Evolutionary conservation across 2,329 filamentous ascomycete species (phyloP).

Genomic region (Hymenoscyphus linearis): DNA sequence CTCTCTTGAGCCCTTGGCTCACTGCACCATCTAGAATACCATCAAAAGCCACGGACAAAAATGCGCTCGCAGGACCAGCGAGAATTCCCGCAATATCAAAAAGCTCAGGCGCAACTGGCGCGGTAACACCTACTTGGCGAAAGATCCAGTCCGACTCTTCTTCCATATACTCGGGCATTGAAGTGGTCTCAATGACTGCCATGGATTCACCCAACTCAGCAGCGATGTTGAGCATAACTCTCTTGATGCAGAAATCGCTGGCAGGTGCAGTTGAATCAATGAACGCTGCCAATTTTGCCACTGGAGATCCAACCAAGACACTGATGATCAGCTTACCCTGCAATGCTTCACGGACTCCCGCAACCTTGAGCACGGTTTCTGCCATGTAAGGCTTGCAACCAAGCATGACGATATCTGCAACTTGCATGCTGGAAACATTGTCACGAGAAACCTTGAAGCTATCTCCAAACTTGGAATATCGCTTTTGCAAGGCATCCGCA

Average conservation of each 20-base stretch:
- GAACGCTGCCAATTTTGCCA: constrained; percentile 59
- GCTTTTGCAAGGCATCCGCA: constrained; percentile 30
- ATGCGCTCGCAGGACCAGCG: constrained; percentile 69
- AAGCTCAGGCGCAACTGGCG: constrained; percentile 57
- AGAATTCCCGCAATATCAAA: constrained; percentile 73
- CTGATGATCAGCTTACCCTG: constrained; percentile 77
- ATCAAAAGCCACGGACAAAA: constrained; percentile 70
- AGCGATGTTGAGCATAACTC: constrained; percentile 82
- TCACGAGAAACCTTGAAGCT: constrained; percentile 38
- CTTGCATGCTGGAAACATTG: constrained; percentile 62
- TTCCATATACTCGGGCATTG: constrained; percentile 49
- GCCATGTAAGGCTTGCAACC: constrained; percentile 79
- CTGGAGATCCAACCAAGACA: constrained; percentile 73
- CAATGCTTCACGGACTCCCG: constrained; percentile 67
- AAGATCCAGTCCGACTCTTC: constrained; percentile 72
- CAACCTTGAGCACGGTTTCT: constrained; percentile 58
- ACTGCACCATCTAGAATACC: constrained; percentile 73
- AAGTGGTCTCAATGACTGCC: constrained; percentile 58
- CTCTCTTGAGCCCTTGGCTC: constrained; percentile 68
- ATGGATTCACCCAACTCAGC: constrained; percentile 74
- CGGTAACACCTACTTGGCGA: constrained; percentile 64
- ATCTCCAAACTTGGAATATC: constrained; percentile 30
- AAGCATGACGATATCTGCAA: constrained; percentile 71
- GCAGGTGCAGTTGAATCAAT: constrained; percentile 40
- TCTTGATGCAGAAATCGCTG: constrained; percentile 50